phyloP scores from a whole-genome alignment of 768 basidiomycete species.

The Mycena vulgaris region DNA sequence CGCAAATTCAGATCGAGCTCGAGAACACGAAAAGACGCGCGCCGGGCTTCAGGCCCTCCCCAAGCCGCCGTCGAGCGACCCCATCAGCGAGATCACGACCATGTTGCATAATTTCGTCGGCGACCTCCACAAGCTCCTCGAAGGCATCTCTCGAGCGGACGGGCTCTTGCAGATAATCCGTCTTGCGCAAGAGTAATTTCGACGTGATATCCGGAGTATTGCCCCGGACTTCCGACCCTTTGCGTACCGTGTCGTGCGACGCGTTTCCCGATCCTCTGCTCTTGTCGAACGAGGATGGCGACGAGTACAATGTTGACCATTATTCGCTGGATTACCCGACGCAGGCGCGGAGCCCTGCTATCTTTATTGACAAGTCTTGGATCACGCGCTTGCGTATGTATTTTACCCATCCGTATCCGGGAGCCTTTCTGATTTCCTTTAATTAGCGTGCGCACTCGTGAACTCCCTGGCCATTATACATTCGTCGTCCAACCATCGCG shows the following conservation, averaged over 20 bases:
- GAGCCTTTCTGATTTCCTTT: neutral
- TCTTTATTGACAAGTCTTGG: constrained; percentile 23
- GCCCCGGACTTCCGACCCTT: constrained; percentile 74
- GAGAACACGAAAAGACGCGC: constrained; percentile 56
- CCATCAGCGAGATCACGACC: constrained; percentile 68
- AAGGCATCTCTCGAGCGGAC: constrained; percentile 66
- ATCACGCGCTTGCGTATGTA: constrained; percentile 11
- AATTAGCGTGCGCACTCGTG: constrained; percentile 76
- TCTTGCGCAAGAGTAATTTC: constrained; percentile 64
- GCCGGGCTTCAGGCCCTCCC: constrained; percentile 55
- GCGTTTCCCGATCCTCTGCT: constrained; percentile 2
- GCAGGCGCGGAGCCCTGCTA: neutral
- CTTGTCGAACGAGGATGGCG: constrained; percentile 19
- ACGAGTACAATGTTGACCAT: neutral
- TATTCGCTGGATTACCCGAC: neutral
- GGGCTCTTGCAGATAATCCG: constrained; percentile 73
- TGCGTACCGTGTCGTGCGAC: constrained; percentile 9
- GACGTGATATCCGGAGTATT: constrained; percentile 62
- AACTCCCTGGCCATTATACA: constrained; percentile 78
- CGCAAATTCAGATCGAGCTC: constrained; percentile 73
- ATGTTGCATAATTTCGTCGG: constrained; percentile 63
- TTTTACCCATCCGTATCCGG: neutral
- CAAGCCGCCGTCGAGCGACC: constrained; percentile 67
- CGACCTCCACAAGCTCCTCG: constrained; percentile 61
- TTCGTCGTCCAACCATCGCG: constrained; percentile 69